Base-by-base conservation (phyloP, 106 monocot species). In the Acorus calamus region DNA sequence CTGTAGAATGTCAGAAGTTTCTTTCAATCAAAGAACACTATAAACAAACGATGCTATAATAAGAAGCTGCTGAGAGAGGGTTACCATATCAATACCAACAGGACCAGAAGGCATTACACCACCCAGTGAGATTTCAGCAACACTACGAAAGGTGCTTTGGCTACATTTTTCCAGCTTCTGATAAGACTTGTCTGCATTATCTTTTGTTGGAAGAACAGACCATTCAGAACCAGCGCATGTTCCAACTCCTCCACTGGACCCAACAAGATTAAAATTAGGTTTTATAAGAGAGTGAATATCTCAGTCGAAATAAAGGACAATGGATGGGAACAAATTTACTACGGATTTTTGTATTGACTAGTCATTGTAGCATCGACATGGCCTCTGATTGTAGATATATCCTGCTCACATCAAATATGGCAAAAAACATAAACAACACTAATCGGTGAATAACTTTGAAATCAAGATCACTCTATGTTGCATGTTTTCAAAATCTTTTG, bases 11-110 rank as follows among this genome's bases (percentile, higher is more conserved):
- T 8, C 48, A 44, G 42, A 46, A 58, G 64, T 28, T 63, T 28
- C 44, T 52, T 28, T 2, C n/a, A 14, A 45, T 0, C 14, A 62
- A 11, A 62, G 11, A 53, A 50, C 1, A 11, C 62, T 4, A 28
- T 52, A 50, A 47, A 44, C 41, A 47, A 42, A 8, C 44, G 49
- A 11, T 10, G 46, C 53, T 46, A 0, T 5, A 57, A 53, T 0
- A 5, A 72, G 28, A 71, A 55, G 66, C 12, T 60, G 44, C 14
- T 65, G 43, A 63, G 5, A 8, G 2, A n/a, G 8, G 28, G n/a
- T 54, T 82, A 90, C 94, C 89, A 94, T 94, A 66, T 94, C 79
- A 80, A 90, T 70, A 60, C 68, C 74, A 44, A 73, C 47, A 78
- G 55, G 71, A 72, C 71, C 67, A 62, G 67, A 50, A 7, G 44